Percentiles rank a stretch among this genome's conserved stretches.
Conservation (phyloP, 2,329 filamentous ascomycete species). For the Colletotrichum sansevieriae region DNA sequence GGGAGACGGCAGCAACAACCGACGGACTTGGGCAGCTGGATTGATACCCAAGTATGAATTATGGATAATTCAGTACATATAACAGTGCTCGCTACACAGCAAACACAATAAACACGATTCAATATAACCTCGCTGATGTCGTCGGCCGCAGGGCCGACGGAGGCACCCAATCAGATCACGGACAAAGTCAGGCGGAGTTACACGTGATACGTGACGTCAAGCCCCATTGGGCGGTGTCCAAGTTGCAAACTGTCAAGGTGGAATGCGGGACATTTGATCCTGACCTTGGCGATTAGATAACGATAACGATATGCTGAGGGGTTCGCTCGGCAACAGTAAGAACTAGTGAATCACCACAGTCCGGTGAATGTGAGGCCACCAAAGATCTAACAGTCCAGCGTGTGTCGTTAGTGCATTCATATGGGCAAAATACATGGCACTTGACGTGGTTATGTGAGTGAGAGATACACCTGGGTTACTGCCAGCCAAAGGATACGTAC, state of each 20-base stretch:
- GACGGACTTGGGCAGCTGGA: neutral
- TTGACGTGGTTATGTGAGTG: constrained; percentile 10
- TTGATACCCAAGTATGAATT: constrained; percentile 26
- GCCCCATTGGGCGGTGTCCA: constrained; percentile 24
- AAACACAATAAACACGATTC: neutral
- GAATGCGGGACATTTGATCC: constrained; percentile 6
- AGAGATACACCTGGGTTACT: neutral
- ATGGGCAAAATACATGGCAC: constrained; percentile 4
- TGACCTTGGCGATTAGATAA: constrained; percentile 30
- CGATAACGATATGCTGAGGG: constrained; percentile 4
- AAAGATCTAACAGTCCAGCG: neutral
- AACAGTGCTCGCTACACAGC: too few relatives aligned
- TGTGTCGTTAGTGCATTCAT: neutral
- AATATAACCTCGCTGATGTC: too few relatives aligned
- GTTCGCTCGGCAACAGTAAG: constrained; percentile 5
- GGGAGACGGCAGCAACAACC: neutral
- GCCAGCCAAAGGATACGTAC: constrained; percentile 18
- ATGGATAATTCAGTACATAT: neutral
- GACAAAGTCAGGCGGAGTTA: constrained; percentile 19
- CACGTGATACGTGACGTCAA: constrained; percentile 40
- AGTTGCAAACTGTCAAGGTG: neutral
- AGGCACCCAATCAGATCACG: constrained; percentile 7
- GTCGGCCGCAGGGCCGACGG: neutral
- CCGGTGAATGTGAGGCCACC: neutral
- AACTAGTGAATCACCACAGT: neutral